Base-by-base conservation (phyloP, 208 protist species). In the Wallacemonas sp. region DNA sequence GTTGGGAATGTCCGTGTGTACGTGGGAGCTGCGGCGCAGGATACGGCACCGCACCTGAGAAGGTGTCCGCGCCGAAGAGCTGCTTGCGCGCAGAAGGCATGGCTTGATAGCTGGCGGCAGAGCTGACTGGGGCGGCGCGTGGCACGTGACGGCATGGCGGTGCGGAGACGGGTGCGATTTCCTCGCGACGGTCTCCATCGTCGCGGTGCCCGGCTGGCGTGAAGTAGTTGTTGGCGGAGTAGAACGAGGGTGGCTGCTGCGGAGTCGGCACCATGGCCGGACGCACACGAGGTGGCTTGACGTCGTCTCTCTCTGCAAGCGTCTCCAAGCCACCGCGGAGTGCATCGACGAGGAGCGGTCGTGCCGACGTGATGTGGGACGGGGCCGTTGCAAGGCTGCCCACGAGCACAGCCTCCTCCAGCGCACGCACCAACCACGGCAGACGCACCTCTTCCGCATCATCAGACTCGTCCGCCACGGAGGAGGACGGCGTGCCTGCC, bases 151-250 rank as follows among this genome's bases (percentile, higher is more conserved):
- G 47, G 27, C 24, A 41, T 12, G 47, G 47, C n/a, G 47, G 47
- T 55, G 36, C 36, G 36, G 36, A 41, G 36, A 41, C 36, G 36
- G 36, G 36, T 41, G 9, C 14, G 36, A 17, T 14, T 6, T 41
- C 36, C 36, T 6, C 36, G 36, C 14, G 36, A 41, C 36, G 17
- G 44, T 49, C 9, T 9, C 19, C 5, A 4, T 49, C 44, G 6
- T 5, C 44, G 9, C 5, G 9, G 5, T 9, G 4, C 5, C 19
- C 44, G 5, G 9, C 30, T 19, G 51, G 51, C 41, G 51, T 58
- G 51, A 58, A 58, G 30, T 39, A 58, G 51, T 58, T 58, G 28
- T 58, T 19, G 4, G 51, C 30, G n/a, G 51, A 58, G 51, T 58
- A 58, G 0, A 58, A 58, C n/a, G 14, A 12, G 12, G 51, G 51